Conservation (phyloP, 805 yeast genomes). For the Kodamaea kakaduensis region DNA sequence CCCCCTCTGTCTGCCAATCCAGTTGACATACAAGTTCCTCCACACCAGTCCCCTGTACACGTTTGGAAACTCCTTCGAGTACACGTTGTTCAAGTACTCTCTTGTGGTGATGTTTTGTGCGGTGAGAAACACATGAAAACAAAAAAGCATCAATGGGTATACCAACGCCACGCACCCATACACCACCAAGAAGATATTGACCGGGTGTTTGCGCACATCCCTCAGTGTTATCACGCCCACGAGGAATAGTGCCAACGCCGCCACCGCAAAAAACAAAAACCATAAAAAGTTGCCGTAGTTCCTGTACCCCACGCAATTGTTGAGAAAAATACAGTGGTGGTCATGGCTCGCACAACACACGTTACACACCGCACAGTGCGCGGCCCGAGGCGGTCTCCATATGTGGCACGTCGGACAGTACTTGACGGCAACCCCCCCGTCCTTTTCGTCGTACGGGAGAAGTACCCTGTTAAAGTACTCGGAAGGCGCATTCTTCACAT, state of each 20-base stretch:
- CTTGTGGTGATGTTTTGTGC: constrained; percentile 64
- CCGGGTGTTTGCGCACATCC: constrained; percentile 18
- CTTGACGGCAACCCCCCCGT: constrained; percentile 41
- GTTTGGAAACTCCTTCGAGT: constrained; percentile 31
- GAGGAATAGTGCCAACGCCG: constrained; percentile 19
- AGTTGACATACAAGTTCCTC: constrained; percentile 30
- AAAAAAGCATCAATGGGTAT: constrained; percentile 54
- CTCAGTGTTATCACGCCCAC: constrained; percentile 13
- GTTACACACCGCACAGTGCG: constrained; percentile 69
- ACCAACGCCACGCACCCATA: constrained; percentile 42
- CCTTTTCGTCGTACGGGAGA: constrained; percentile 18
- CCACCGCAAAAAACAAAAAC: constrained; percentile 24
- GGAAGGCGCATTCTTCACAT: constrained; percentile 8
- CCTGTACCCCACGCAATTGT: constrained; percentile 40
- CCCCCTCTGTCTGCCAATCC: constrained; percentile 35
- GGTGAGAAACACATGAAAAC: constrained; percentile 52
- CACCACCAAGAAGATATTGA: constrained; percentile 50
- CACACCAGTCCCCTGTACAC: constrained; percentile 23
- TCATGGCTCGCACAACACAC: constrained; percentile 63
- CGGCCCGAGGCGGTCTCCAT: constrained; percentile 70
- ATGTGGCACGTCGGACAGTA: constrained; percentile 52
- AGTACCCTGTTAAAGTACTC: constrained; percentile 21
- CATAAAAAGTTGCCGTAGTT: constrained; percentile 35
- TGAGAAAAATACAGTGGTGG: constrained; percentile 67
- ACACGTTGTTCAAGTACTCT: constrained; percentile 55